Evolutionary conservation across 257 asterid genomes (phyloP), one percentile per base, ranked within the genome.

Genomic region (Mentha longifolia): DNA sequence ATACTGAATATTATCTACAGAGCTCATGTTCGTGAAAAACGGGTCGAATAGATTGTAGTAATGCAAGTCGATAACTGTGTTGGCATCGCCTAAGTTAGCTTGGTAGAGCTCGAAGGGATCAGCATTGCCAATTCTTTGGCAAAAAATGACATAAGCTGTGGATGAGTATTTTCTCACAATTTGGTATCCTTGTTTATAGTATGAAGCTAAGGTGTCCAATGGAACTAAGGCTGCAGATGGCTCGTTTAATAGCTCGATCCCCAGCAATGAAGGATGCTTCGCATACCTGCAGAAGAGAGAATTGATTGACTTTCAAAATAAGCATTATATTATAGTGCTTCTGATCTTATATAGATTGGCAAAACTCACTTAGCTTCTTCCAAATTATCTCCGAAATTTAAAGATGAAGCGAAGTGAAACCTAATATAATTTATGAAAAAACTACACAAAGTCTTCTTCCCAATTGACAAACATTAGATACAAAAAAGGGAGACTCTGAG

Each of bases 231-330:
- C 83, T 42, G 86, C 89, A 13, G 86, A 81, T 67, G 98, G 96
- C 84, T 89, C 96, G 8, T 92, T 92, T 11, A 92, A 55, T 58
- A 92, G 96, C 88, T 87, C 96, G 1, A 92, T 83, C 33, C 95
- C 98, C 39, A 87, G 83, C 81, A 92, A 83, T 2, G 95, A 81
- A 65, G 96, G 96, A 80, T 86, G 90, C 37, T 78, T 9, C 0
- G 86, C 92, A 73, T 87, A 92, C 85, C 97, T 91, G 78, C 56
- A 61, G 10, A 39, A 6, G 35, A 33, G 31, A 5, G 16, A 43
- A 45, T 3, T 51, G 2, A 35, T 6, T 20, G 2, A 22, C 45
- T 41, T 42, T 12, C 55, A 4, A 33, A 60, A 45, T 51, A 57
- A 57, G 66, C 41, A 66, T 22, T 47, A 3, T 20, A 42, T 42